Conservation (phyloP, 2,329 filamentous ascomycete genomes). For the Neonectria neomacrospora region DNA sequence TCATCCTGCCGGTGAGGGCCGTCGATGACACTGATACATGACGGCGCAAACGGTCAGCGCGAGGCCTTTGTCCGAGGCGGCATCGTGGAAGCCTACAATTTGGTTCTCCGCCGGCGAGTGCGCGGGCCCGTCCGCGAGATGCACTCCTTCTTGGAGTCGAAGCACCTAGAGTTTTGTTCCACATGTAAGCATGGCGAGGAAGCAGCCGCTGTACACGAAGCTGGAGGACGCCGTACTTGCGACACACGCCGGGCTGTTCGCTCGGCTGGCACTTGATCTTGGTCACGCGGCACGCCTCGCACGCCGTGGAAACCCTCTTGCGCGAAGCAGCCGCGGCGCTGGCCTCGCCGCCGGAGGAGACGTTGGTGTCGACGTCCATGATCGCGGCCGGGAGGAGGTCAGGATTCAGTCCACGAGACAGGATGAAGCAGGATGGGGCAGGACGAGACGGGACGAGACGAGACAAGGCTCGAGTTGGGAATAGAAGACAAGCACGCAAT, state of each 20-base stretch:
- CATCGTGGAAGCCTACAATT: slow-evolving; percentile 51
- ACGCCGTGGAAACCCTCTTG: slow-evolving; percentile 56
- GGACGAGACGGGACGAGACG: too few species aligned
- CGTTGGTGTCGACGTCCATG: slow-evolving; percentile 26
- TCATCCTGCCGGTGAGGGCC: slow-evolving; percentile 40
- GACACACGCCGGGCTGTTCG: slow-evolving; percentile 60
- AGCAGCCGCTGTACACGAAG: neutral
- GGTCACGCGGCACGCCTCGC: slow-evolving; percentile 64
- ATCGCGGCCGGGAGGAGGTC: neutral
- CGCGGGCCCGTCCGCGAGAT: slow-evolving; percentile 62
- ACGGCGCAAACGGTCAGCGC: slow-evolving; percentile 1
- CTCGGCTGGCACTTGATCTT: slow-evolving; percentile 65
- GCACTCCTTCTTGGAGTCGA: slow-evolving; percentile 64
- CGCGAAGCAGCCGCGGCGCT: slow-evolving; percentile 23
- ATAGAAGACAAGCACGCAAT: neutral
- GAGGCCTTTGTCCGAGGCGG: neutral
- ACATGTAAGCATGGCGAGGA: neutral
- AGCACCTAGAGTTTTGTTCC: slow-evolving; percentile 53
- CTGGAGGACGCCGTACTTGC: slow-evolving; percentile 54
- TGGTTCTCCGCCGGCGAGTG: slow-evolving; percentile 59
- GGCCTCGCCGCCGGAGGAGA: slow-evolving; percentile 23
- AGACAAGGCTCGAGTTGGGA: neutral
- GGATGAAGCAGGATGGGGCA: too few species aligned
- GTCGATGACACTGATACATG: slow-evolving; percentile 34
- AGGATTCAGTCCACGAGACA: neutral